Base-by-base conservation (phyloP, 2,329 filamentous ascomycete species). In the Stenocarpella maydis region DNA sequence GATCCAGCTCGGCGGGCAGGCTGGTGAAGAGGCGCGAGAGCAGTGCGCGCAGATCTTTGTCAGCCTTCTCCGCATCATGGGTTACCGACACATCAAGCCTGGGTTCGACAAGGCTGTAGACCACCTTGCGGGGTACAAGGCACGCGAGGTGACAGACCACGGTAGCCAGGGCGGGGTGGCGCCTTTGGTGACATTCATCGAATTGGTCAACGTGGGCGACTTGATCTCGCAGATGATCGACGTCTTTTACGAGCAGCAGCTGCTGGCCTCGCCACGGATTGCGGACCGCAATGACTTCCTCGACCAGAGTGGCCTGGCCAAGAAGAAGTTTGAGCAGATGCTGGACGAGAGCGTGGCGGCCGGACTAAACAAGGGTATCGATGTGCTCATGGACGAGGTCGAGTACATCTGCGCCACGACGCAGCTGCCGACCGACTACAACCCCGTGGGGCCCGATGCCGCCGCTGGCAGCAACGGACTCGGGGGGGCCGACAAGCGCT, bases 281-380 rank as follows among this genome's bases (percentile, higher is more conserved):
- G 92, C 92, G 1, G 95, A 98, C 77, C 90, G 92, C 52, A 97
- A 97, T 77, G 96, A 99, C 81, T 99, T 99, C 76, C 85, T 99
- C 58, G 94, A 97, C 76, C 92, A 94, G 24, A 93, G 95, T 0
- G 92, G 92, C 39, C 91, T 98, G 75, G 95, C 96, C 73, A 99
- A 99, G 88, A 98, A 98, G 83, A 94, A 93, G 73, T 99, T 98
- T 76, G 96, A 99, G 84, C 95, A 98, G 78, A 97, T 98, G 92
- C 90, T 99, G 1, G 96, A 99, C 77, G 96, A 98, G 81, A 93
- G 93, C 71, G 96, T 99, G 9, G 96, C 96, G 4, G 94, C 95
- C 10, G 97, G 97, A 1, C 84, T 99, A 72, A 98, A 98, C 80
- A 98, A 97, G 82, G 96, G 96, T 73, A 98, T 99, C 72, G 95